Conservation (phyloP, 371 early-diverging fungal genomes). For the Encephalitozoon romaleae region DNA sequence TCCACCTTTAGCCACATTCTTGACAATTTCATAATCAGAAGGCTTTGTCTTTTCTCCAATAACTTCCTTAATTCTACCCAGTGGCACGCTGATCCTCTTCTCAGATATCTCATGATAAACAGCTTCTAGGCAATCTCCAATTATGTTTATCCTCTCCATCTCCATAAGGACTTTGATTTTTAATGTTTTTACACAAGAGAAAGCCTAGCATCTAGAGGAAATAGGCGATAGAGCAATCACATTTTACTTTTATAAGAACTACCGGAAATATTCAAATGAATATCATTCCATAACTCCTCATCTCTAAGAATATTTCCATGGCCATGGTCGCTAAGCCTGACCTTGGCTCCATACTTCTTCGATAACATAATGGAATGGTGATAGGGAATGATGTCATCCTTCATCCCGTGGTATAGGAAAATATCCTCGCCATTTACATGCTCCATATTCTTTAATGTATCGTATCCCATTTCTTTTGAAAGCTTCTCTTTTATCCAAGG, state of each 20-base stretch:
- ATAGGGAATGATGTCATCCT: slow-evolving; percentile 42
- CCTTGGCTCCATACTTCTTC: background rate
- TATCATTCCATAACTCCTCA: slow-evolving; percentile 10
- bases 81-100: background rate
- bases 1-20: slow-evolving; percentile 76
- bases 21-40: slow-evolving; percentile 71
- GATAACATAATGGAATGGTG: slow-evolving; percentile 26
- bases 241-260: background rate
- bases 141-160: slow-evolving; percentile 12
- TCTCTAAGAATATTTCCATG: slow-evolving; percentile 15
- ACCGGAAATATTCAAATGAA: background rate
- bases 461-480: slow-evolving; percentile 27
- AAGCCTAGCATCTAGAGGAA: background rate
- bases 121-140: slow-evolving; percentile 30
- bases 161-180: slow-evolving; percentile 7
- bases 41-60: slow-evolving; percentile 40
- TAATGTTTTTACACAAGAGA: slow-evolving; percentile 12
- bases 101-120: background rate
- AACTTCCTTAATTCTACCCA: slow-evolving; percentile 1
- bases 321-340: background rate
- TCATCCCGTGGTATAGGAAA: slow-evolving; percentile 34
- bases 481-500: slow-evolving; percentile 22
- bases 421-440: slow-evolving; percentile 13
- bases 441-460: slow-evolving; percentile 43
- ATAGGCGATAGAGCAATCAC: background rate